Evolutionary conservation across 1,284 basidiomycete species (phyloP).

Genomic region (Cryptococcus sp.): DNA sequence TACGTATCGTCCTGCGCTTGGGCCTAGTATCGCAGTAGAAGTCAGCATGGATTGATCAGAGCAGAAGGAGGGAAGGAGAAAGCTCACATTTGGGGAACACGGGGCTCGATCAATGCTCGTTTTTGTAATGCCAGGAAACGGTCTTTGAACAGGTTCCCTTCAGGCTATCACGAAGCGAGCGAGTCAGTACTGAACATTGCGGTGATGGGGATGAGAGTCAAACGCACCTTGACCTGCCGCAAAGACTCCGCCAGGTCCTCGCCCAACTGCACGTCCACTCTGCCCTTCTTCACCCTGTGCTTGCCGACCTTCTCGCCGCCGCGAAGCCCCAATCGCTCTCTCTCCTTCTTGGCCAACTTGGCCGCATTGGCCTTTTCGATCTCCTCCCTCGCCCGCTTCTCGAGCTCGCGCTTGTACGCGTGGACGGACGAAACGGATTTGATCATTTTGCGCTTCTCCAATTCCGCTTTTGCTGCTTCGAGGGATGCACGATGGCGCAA

Average conservation of each 20-base stretch:
- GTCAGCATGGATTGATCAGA: constrained; percentile 8
- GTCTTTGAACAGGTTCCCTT: constrained; percentile 90
- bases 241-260: constrained; percentile 89
- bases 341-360: constrained; percentile 62
- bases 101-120: constrained; percentile 55
- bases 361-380: constrained; percentile 31
- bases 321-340: constrained; percentile 56
- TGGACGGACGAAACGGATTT: constrained; percentile 34
- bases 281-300: constrained; percentile 68
- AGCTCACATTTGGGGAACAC: constrained; percentile 64
- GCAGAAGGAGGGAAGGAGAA: neutral
- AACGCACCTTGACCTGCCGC: constrained; percentile 74
- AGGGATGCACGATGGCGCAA: constrained; percentile 19
- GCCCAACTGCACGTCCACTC: constrained; percentile 82
- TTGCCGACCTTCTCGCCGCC: constrained; percentile 72
- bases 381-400: constrained; percentile 25
- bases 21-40: constrained; percentile 57
- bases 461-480: constrained; percentile 17
- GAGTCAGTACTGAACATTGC: constrained; percentile 1
- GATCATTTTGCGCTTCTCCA: constrained; percentile 28
- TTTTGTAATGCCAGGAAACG: constrained; percentile 66
- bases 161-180: constrained; percentile 62
- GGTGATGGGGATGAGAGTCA: too few species aligned
- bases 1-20: constrained; percentile 62
- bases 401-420: constrained; percentile 33